These are phyloP conservation scores for Scheffersomyces amazonensis DNA, from an alignment of 805 yeast species.

Conservation along the genomic window DNA sequence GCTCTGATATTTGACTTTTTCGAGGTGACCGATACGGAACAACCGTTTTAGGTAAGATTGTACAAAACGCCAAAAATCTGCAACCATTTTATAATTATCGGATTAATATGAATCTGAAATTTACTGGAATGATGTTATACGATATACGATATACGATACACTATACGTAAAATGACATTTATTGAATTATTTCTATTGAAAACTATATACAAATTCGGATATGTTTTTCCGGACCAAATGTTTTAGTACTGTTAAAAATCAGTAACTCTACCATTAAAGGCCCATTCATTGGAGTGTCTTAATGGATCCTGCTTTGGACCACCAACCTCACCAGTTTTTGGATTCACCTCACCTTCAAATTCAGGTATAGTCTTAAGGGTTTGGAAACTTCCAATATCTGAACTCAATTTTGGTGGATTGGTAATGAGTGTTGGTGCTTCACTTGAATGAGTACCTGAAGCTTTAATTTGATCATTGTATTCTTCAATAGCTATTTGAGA, in stretches of 20 bases:
- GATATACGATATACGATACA: too few relatives aligned
- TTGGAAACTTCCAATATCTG: conserved; percentile 62
- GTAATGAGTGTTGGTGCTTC: conserved; percentile 1
- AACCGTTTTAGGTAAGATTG: too few relatives aligned
- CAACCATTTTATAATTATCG: too few relatives aligned
- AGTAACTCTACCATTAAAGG: conserved; percentile 94
- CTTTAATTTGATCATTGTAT: conserved; percentile 50
- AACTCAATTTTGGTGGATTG: conserved; percentile 31
- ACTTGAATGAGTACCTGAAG: conserved; percentile 8
- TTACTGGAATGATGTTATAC: too few relatives aligned
- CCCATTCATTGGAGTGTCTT: conserved; percentile 80
- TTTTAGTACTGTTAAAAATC: conserved; percentile 57
- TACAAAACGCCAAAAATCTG: too few relatives aligned
- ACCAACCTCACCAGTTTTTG: conserved; percentile 90
- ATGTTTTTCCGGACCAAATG: too few relatives aligned
- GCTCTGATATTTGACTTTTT: too few relatives aligned
- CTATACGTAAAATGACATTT: too few relatives aligned
- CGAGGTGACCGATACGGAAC: too few relatives aligned
- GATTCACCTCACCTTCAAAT: conserved; percentile 92
- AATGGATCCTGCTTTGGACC: conserved; percentile 98
- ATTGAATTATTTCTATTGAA: too few relatives aligned
- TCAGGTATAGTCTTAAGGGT: conserved; percentile 82
- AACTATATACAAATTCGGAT: too few relatives aligned
- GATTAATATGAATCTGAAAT: too few relatives aligned
- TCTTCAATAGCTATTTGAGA: conserved; percentile 77